Evolutionary conservation across 2,329 filamentous ascomycete species (phyloP), one percentile per base, ranked within the genome.

Genomic region (Aspergillus tamarii): DNA sequence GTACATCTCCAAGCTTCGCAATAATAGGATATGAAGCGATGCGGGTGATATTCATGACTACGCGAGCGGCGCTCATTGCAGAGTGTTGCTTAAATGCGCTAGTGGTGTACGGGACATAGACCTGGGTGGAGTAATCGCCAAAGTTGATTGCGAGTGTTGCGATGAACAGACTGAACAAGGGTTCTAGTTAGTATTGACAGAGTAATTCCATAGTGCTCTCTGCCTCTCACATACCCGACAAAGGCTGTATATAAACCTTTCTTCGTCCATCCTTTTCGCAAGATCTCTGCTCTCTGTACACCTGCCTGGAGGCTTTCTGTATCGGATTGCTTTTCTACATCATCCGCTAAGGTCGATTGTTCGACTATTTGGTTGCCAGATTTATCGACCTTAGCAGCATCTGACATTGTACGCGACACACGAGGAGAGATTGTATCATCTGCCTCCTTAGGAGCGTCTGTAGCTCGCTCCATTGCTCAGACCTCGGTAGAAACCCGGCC

Each of bases 11-110:
- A 10, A 73, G 48, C 28, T 73, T 73, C 9, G 71, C 71, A 61
- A 73, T 69, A 26, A 73, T 64, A 1, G 71, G 71, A 63, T 68
- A 73, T 4, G 71, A 65, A n/a, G 66, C 69, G 39, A 73, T 69
- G 3, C 67, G 64, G 0, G 71, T 66, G 11, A 73, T 73, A 23
- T 70, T 71, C 52, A 62, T 67, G 1, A 73, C 70, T 3, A 73
- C 70, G 1, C 65, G 61, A 5, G 67, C 67, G 6, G 67, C 68
- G 32, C 68, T 69, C 67, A 72, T 69, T 11, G 68, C 64, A 8
- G 70, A 72, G 46, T 72, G 70, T 26, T 71, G 64, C 48, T 68
- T 69, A 62, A 72, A 72, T 11, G 64, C 55, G 43, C 69, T 71
- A 10, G 70, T 72, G 19, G 67, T 69, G 39, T 71, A 72, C 6